Base-by-base conservation (phyloP, 495 filamentous ascomycete species). In the Rostrohypoxylon terebratum region DNA sequence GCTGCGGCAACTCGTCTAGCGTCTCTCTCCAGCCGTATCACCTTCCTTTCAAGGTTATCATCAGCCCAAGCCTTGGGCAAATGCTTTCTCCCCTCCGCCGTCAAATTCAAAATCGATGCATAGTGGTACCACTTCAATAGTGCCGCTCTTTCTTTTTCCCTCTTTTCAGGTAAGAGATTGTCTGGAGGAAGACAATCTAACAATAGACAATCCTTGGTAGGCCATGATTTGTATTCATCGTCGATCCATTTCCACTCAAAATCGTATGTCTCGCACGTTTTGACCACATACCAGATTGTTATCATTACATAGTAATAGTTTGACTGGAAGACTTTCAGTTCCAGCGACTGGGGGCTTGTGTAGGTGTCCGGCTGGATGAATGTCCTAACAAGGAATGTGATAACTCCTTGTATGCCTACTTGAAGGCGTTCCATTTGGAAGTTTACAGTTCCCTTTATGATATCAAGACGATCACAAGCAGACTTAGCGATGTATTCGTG, bases 51-150 rank as follows among this genome's bases (percentile, higher is more conserved):
- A 13, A 63, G 60, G 14, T 25, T 40, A 16, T 40, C 28, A 1
- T 9, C 16, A 9, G 53, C 16, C 60, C 60, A 63, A 18, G 9
- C n/a, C 36, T 34, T 48, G 4, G 66, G 48, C 1, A 62, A 59
- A 28, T 63, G 58, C 8, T n/a, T 8, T 31, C 25, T 63, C n/a
- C 45, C 38, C 7, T 38, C 28, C 2, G 48, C 14, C 16, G 18
- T n/a, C 14, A 69, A 48, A 28, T 57, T 58, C 16, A 45, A 18
- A 54, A 69, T 9, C 3, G 66, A 69, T 20, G 58, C 66, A 20
- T 69, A 63, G 47, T 69, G 59, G 40, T 69, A 69, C 66, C 66
- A 69, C 38, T 69, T 69, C 25, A 69, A 31, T 34, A 69, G 45
- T n/a, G 10, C 42, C n/a, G 63, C 42, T 20, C 63, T 63, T 23